Base-by-base conservation (phyloP, 768 basidiomycete species). In the Lentinula sp. region DNA sequence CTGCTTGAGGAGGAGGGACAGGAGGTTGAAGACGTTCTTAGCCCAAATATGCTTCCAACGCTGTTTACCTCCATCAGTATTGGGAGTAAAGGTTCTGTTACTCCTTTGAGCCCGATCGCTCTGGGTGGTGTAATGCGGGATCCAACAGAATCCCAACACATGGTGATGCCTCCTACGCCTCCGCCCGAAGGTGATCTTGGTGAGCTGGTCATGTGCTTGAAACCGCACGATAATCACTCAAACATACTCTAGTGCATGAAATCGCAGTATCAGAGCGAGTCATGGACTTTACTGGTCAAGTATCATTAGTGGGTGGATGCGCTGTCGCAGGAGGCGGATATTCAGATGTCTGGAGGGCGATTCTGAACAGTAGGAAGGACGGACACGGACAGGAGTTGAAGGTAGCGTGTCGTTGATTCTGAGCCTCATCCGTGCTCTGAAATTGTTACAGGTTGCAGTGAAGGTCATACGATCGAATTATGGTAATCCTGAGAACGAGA, bases 311-410 rank as follows among this genome's bases (percentile, higher is more conserved):
- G 35, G 63, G 65, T 9, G 32, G 59, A 41, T 64, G 48, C 28
- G 16, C 78, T 1, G 69, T 72, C 50, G 76, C 76, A 0, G 74
- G 75, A 62, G 79, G 79, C 7, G 79, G 78, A 10, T 79, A 77
- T 63, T 73, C 76, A 13, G 79, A 80, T 65, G 72, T 79, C 16
- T 80, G 74, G 74, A 74, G 68, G 55, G 76, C 74, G 1, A 65
- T 67, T 6, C 77, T 75, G 76, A 67, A 70, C 15, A 64, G 68
- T 28, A 66, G 68, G 23, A 66, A 67, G 28, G 66, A 68, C 60
- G 63, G 41, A 6, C 55, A 39, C 4, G 55, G 57, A 33, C 48
- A 61, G 13, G 61, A 65, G 45, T 45, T 63, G 52, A 63, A 49
- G 65, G 63, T 63, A 46, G n/a, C 54, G 32, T 37, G 12, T 36